These are phyloP conservation scores for Tricholoma saponaceum DNA, from an alignment of 768 basidiomycete genomes.

Conservation along the genomic window DNA sequence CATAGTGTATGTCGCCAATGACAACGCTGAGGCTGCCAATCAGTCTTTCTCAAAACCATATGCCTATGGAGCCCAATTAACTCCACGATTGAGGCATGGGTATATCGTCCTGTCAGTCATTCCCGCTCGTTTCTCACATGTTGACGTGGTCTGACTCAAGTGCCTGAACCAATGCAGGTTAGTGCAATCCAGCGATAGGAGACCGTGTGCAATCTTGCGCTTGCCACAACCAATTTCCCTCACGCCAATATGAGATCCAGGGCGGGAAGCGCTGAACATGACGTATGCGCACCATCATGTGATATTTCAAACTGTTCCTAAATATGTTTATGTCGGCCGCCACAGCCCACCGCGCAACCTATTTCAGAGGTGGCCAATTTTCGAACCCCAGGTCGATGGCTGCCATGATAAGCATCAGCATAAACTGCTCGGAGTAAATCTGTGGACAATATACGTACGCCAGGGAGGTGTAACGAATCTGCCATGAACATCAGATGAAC, in stretches of 20 bases:
- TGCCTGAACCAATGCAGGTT: background rate
- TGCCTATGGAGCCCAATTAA: background rate
- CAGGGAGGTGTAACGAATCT: conserved; percentile 64
- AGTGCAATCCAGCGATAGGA: background rate
- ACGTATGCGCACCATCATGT: background rate
- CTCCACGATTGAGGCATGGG: background rate
- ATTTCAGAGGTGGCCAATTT: conserved; percentile 44
- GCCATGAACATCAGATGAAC: background rate
- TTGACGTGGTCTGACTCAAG: background rate
- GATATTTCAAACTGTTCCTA: background rate
- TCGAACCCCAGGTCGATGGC: conserved; percentile 69
- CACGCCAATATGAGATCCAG: background rate
- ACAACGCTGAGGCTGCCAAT: background rate
- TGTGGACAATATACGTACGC: conserved; percentile 43
- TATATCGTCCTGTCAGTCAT: background rate
- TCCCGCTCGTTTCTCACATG: background rate
- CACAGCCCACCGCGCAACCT: conserved; percentile 8
- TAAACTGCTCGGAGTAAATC: background rate
- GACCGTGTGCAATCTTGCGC: background rate
- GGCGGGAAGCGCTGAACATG: background rate
- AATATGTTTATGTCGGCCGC: background rate
- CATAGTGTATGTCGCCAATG: background rate
- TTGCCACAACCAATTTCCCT: background rate
- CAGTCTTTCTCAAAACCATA: background rate
- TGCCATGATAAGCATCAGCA: conserved; percentile 18